Percentiles rank a stretch among this genome's conserved stretches.
Conservation (phyloP, 257 asterid species). For the Nyctanthes arbortristis region DNA sequence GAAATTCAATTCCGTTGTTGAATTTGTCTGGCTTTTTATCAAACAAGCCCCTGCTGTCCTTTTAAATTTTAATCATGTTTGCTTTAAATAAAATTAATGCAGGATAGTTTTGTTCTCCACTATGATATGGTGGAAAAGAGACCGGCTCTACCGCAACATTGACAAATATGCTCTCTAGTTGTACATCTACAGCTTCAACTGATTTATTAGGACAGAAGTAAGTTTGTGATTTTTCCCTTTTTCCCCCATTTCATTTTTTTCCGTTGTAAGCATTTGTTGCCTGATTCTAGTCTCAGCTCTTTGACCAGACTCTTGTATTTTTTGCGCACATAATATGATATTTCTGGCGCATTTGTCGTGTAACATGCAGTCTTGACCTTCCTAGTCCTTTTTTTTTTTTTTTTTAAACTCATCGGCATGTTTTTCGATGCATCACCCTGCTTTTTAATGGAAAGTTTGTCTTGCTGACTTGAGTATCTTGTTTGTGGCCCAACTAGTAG, state of each 20-base stretch:
- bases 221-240: slow-evolving; percentile 30
- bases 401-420: background rate
- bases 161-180: slow-evolving; percentile 30
- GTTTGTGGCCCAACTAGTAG: background rate
- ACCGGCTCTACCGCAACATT: slow-evolving; percentile 76
- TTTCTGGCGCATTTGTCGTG: background rate
- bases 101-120: slow-evolving; percentile 91
- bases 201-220: slow-evolving; percentile 38
- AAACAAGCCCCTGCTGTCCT: background rate
- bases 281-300: slow-evolving; percentile 33
- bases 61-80: slow-evolving; percentile 10
- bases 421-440: background rate
- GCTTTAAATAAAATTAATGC: slow-evolving; percentile 35
- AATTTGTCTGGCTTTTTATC: background rate
- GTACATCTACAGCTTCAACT: slow-evolving; percentile 48
- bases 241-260: slow-evolving; percentile 18
- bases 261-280: slow-evolving; percentile 40
- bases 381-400: background rate
- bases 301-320: slow-evolving; percentile 32
- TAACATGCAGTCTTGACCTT: background rate
- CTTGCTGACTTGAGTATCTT: background rate
- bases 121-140: slow-evolving; percentile 88
- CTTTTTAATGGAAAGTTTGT: background rate
- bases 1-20: slow-evolving; percentile 7
- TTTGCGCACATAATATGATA: slow-evolving; percentile 29